Evolutionary conservation across 2,329 filamentous ascomycete species (phyloP), one percentile per base, ranked within the genome.

Genomic region (Botrytis cinerea): DNA sequence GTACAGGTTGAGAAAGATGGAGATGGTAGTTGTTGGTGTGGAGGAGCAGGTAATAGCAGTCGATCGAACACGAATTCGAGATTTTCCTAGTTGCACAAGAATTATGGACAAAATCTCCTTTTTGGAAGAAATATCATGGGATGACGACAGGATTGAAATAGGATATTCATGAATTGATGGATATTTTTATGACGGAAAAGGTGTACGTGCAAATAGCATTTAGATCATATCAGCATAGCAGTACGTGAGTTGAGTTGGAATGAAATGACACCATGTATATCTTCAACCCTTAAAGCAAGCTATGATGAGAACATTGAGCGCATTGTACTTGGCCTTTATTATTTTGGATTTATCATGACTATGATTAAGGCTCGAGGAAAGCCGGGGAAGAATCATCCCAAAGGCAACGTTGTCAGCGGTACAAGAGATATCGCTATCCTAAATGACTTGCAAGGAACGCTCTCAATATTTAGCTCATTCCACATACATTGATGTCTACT

Each of bases 1-100:
- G 88, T 98, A 8, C 95, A 98, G 82, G 92, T 97, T 1, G 95
- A 98, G 82, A 86, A 91, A 64, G 94, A 97, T 79, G 93, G 92
- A 0, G 93, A 97, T 73, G 80, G 81, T 59, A 85, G 83, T 32
- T 91, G 89, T 77, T 91, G 89, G 89, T 91, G 89, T 76, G 85
- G 85, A 20, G 71, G 71, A 28, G 51, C 48, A 35, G 51, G 40
- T 20, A 69, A 57, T 45, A 59, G 35, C 48, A 68, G 70, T 40
- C 35, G 38, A 43, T 59, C 62, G n/a, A 72, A 69, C 38, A 60
- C 62, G 16, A 60, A 61, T 46, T 72, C 71, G 32, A 72, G 71
- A 20, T 72, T 69, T 60, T 72, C 71, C 20, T 69, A 72, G 71
- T 43, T 28, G 18, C n/a, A 57, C 25, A 10, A 57, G 48, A 7